These are phyloP conservation scores for Citrus trifoliata DNA, from an alignment of 345 rosid species.

Conservation along the genomic window DNA sequence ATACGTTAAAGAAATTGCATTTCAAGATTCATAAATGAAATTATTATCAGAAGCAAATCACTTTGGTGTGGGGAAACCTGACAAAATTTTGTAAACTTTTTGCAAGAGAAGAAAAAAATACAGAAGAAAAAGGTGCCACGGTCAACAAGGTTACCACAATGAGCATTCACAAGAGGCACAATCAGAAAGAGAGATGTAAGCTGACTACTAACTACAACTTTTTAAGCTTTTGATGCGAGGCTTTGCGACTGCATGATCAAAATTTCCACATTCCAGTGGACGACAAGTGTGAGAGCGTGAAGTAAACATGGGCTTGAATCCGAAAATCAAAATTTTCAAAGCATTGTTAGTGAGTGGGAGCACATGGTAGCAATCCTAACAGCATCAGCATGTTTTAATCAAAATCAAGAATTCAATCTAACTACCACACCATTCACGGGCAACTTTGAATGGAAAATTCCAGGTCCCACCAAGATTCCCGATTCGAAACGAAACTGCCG, in stretches of 20 bases:
- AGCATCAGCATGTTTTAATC: conserved; percentile 7
- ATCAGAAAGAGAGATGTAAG: not conserved
- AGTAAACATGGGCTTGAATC: conserved; percentile 14
- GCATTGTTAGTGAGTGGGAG: conserved; percentile 6
- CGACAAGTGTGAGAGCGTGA: conserved; percentile 12
- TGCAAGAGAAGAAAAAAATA: not conserved
- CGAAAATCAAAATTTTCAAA: conserved; percentile 10
- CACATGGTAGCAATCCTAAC: conserved; percentile 31
- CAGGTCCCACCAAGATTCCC: conserved; percentile 25
- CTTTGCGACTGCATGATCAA: not conserved
- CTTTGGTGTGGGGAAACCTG: not conserved
- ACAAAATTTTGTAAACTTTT: not conserved
- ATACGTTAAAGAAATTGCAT: not conserved
- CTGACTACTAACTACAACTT: not conserved
- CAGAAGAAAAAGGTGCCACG: not conserved
- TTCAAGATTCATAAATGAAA: not conserved
- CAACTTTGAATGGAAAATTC: conserved; percentile 1
- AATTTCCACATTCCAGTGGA: conserved; percentile 13
- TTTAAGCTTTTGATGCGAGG: conserved; percentile 5
- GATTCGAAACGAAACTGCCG: conserved; percentile 4
- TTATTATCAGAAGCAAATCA: not conserved
- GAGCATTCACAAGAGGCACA: not conserved
- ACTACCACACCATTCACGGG: conserved; percentile 32
- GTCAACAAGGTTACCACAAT: not conserved
- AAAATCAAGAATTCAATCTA: not conserved